Base-by-base conservation (phyloP, 106 monocot genomes). In the Dendrobium chrysotoxum region DNA sequence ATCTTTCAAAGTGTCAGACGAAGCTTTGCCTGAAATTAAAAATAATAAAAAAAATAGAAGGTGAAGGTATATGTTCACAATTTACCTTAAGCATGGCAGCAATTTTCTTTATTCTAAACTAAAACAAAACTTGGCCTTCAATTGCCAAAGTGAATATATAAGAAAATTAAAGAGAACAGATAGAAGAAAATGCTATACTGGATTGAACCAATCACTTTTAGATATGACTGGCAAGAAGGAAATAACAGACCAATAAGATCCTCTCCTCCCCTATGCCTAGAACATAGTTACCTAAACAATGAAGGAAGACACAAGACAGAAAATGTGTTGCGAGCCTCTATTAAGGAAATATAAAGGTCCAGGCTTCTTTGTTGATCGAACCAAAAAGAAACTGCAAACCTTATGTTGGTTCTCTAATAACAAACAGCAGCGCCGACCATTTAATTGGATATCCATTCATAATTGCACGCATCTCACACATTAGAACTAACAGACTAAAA, bases 1-100 rank as follows among this genome's bases (percentile, higher is more conserved):
- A 25, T 90, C 90, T 11, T 68, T 86, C 38, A 77, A 11, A 26
- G 40, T 55, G 9, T 77, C 40, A 57, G 76, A 46, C 64, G 85
- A 66, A 70, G 67, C 25, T 81, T 81, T 87, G 58, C 53, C 86
- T 85, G 67, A 42, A 74, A 74, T 21, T 2, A 74, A 74, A 40
- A 42, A 10, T 42, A 42, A 40, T 21, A 74, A 35, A 74, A 42
- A 12, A 66, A 75, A 75, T 76, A 77, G 12, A 47, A 53, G 73
- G 44, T 40, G n/a, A 21, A 74, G 17, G 7, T 40, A n/a, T 31
- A 31, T 70, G 13, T 70, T 16, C 70, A 70, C 31, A 31, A 28
- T 15, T 39, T 5, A 40, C 41, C 30, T 41, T 74, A 40, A 41
- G 41, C 39, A 74, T 41, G 41, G 41, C 15, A 30, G 20, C 39